Base-by-base conservation (phyloP, 2,329 filamentous ascomycete species). In the Cladosporium sp. region DNA sequence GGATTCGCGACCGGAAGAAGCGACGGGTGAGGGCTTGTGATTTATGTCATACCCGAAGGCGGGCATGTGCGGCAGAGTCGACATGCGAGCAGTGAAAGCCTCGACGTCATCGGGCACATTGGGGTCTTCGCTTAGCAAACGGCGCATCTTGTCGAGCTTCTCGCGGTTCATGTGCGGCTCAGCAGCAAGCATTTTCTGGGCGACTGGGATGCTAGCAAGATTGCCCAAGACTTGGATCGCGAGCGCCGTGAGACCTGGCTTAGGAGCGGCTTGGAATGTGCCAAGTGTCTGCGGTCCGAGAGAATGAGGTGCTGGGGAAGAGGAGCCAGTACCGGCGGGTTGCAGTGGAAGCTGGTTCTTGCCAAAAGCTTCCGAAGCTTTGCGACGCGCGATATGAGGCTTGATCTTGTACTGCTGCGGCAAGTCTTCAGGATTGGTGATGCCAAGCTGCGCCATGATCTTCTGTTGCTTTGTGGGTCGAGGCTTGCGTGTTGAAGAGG, bases 381-480 rank as follows among this genome's bases (percentile, higher is more conserved):
- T 92, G 24, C 89, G 85, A 61, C 90, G 89, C 5, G 86, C 74
- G 61, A 83, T 85, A 61, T 88, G 86, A 0, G 87, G 86, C 70
- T 96, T 96, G 3, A 89, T 85, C 62, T 90, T 87, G 61, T 92
- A 83, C 64, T 89, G 85, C 60, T 91, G 86, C 0, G 94, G 94
- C 4, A 99, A 80, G 64, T 97, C 90, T 55, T 97, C 93, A 0
- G 91, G 90, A 64, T 95, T 91, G 3, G 92, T 87, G 12, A 97
- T 90, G 2, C 91, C 92, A 60, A 94, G 85, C 66, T 94, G 88
- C 1, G 86, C 86, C 79, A 99, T 88, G 67, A 97, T 83, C 77
- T 97, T 97, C 73, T 97, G 93, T 63, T 97, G 84, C 75, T 99
- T 99, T 0, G 94, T 99, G 8, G 94, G 94, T 8, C 94, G 86